Percentiles rank a stretch among this genome's conserved stretches.
Conservation (phyloP, 148 eudicot species). For the Fagopyrum tataricum region DNA sequence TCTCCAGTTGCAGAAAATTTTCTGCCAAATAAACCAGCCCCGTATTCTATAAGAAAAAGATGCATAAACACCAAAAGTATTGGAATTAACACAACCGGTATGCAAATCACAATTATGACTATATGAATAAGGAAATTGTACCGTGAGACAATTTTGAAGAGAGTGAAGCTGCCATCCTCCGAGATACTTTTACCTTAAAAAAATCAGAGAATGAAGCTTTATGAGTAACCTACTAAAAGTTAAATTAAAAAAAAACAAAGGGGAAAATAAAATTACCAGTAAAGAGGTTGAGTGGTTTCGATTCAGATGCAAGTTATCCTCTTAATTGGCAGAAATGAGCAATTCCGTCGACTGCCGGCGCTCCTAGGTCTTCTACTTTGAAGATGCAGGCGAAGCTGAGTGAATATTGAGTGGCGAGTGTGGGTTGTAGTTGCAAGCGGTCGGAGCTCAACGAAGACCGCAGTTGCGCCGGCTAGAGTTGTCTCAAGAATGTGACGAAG, state of each 20-base stretch:
- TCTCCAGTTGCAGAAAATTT: background rate
- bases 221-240: background rate
- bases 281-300: background rate
- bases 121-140: background rate
- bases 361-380: too few species aligned
- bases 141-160: constrained; percentile 24
- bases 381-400: too few species aligned
- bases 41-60: background rate
- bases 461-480: too few species aligned
- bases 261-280: background rate
- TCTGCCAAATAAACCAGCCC: background rate
- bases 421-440: too few species aligned
- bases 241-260: background rate
- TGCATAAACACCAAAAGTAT: background rate
- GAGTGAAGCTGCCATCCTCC: constrained; percentile 24
- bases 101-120: background rate
- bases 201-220: background rate
- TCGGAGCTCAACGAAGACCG: too few species aligned
- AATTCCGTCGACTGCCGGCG: too few species aligned
- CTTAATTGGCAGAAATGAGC: too few species aligned
- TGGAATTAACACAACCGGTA: background rate
- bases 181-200: background rate
- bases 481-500: too few species aligned
- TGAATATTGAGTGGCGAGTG: too few species aligned
- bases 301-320: too few species aligned